A percentile compares a stretch with the other conserved stretches of the same genome.
Conservation (phyloP, 2,329 filamentous ascomycete species). For the Erysiphe pulchra region DNA sequence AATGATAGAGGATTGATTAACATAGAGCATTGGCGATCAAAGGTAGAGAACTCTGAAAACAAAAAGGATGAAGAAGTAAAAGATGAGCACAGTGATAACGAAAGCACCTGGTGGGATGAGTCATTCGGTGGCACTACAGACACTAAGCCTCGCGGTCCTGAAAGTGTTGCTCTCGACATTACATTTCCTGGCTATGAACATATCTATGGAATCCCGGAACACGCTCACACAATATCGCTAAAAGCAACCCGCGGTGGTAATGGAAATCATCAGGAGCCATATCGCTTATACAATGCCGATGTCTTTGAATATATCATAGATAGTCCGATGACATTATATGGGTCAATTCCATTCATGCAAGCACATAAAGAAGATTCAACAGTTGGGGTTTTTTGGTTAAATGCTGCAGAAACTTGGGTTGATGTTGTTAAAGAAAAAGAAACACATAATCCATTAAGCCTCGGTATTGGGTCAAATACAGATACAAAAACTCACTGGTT, state of each 20-base stretch:
- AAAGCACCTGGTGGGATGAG: conserved; percentile 96
- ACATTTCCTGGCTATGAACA: conserved; percentile 77
- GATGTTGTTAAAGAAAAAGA: conserved; percentile 67
- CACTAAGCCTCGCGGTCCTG: conserved; percentile 78
- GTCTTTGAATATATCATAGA: conserved; percentile 96
- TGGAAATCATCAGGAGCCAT: conserved; percentile 68
- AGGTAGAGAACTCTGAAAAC: conserved; percentile 32
- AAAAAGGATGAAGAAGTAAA: conserved; percentile 15
- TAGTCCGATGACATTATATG: conserved; percentile 95
- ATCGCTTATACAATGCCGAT: conserved; percentile 85
- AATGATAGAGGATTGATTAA: conserved; percentile 83
- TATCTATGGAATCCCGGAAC: conserved; percentile 84
- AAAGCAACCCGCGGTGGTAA: conserved; percentile 76
- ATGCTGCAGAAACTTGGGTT: conserved; percentile 90
- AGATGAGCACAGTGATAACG: conserved; percentile 30
- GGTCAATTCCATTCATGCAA: conserved; percentile 94
- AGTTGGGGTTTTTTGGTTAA: conserved; percentile 93
- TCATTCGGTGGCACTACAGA: conserved; percentile 88
- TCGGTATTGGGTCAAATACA: conserved; percentile 42
- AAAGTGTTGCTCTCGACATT: conserved; percentile 78
- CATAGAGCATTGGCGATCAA: conserved; percentile 82
- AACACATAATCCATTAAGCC: conserved; percentile 47
- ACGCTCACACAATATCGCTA: conserved; percentile 66
- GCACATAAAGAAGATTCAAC: conserved; percentile 83
- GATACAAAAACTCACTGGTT: conserved; percentile 90